phyloP scores from a whole-genome alignment of 129 eudicot species.

The Tagetes erecta region DNA sequence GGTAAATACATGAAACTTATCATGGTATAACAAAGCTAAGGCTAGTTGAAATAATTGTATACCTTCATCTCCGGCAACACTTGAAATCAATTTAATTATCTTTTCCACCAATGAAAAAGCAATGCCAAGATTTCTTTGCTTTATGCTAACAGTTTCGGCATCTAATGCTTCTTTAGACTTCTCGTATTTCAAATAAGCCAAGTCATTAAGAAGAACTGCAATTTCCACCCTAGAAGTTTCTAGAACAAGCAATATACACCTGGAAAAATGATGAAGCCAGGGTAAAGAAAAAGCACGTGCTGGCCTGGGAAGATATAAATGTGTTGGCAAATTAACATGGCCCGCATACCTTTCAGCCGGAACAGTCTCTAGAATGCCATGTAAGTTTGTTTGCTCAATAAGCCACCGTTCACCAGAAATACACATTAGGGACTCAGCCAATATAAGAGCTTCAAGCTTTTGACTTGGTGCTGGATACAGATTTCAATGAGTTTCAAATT shows the following conservation, averaged over 20 bases:
- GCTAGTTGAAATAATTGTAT: conserved; percentile 9
- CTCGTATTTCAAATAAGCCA: conserved; percentile 79
- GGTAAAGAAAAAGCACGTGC: conserved; percentile 13
- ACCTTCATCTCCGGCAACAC: conserved; percentile 71
- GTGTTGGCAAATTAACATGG: conserved; percentile 6
- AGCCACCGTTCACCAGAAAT: conserved; percentile 87
- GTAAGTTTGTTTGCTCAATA: conserved; percentile 49
- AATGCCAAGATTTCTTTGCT: conserved; percentile 67
- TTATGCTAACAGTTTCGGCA: conserved; percentile 40
- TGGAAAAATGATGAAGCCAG: conserved; percentile 31
- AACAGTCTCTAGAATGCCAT: conserved; percentile 40
- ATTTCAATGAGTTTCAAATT: not conserved
- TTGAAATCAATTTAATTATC: conserved; percentile 70
- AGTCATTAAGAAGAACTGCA: conserved; percentile 90
- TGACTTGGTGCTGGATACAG: conserved; percentile 67
- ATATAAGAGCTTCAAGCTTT: conserved; percentile 70
- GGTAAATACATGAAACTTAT: not conserved
- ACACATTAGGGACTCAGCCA: conserved; percentile 67
- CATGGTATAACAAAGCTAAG: not conserved
- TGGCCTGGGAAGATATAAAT: conserved; percentile 17
- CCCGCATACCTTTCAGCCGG: conserved; percentile 71
- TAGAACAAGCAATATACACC: conserved; percentile 89
- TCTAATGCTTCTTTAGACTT: conserved; percentile 47
- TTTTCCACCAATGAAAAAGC: conserved; percentile 76
- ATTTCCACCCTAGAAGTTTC: conserved; percentile 93